phyloP scores from a whole-genome alignment of 495 filamentous ascomycete genomes.

The Massariosphaeria phaeospora region DNA sequence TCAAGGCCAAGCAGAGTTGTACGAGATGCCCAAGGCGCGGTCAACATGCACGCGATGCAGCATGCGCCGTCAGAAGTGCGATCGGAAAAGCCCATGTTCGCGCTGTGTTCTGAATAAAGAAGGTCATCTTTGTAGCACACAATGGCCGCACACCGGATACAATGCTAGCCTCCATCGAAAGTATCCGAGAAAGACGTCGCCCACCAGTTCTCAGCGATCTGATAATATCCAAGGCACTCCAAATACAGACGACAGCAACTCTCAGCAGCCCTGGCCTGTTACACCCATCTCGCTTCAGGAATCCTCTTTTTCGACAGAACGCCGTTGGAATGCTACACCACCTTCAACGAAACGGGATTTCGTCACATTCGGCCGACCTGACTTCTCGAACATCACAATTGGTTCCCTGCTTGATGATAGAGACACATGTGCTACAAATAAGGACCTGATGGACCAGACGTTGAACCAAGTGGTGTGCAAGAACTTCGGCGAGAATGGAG shows the following conservation, averaged over 20 bases:
- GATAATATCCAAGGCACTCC: not conserved
- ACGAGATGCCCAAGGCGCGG: constrained; percentile 19
- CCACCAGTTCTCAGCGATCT: not conserved
- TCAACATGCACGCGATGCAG: constrained; percentile 25
- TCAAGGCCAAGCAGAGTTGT: not conserved
- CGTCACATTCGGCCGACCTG: constrained; percentile 22
- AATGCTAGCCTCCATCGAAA: constrained; percentile 26
- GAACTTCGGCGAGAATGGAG: not conserved
- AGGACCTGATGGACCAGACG: not conserved
- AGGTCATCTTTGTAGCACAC: constrained; percentile 20
- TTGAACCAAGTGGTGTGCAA: not conserved
- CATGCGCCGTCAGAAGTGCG: constrained; percentile 27
- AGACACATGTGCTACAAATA: not conserved
- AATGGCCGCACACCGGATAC: constrained; percentile 29
- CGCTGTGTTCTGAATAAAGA: constrained; percentile 27
- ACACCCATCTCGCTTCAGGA: not conserved
- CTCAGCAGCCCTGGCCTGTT: constrained; percentile 1
- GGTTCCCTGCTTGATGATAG: constrained; percentile 6
- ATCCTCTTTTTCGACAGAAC: not conserved
- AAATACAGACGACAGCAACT: not conserved
- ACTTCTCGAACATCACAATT: constrained; percentile 21
- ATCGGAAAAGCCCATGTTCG: constrained; percentile 22
- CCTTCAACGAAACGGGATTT: constrained; percentile 22
- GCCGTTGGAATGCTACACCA: not conserved
- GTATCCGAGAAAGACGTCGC: constrained; percentile 15